phyloP scores from a whole-genome alignment of 164 flowering plant genomes.

The Piper betle region DNA sequence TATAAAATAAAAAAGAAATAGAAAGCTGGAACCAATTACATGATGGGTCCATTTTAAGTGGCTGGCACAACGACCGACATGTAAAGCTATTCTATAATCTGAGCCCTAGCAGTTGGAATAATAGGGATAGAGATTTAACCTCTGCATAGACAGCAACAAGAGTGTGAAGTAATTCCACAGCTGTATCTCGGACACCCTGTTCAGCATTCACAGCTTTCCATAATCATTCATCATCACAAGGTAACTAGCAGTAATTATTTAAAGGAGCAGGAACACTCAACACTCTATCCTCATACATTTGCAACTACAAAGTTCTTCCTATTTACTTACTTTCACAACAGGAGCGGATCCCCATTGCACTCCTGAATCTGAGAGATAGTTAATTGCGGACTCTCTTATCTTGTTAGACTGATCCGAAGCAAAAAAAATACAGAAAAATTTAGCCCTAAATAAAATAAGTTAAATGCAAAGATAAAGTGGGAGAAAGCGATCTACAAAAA shows the following conservation, averaged over 20 bases:
- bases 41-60: too few relatives aligned
- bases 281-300: background rate
- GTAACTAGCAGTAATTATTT: background rate
- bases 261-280: background rate
- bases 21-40: too few relatives aligned
- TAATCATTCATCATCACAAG: background rate
- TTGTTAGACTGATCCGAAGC: conserved; percentile 52
- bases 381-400: conserved; percentile 69
- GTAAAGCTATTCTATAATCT: too few relatives aligned
- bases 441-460: too few relatives aligned
- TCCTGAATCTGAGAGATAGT: conserved; percentile 82
- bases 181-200: conserved; percentile 95
- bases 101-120: background rate
- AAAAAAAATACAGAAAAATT: background rate
- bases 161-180: conserved; percentile 83
- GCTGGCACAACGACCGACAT: too few relatives aligned
- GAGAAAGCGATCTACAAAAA: too few relatives aligned
- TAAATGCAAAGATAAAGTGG: too few relatives aligned
- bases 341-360: conserved; percentile 95
- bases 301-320: conserved; percentile 2
- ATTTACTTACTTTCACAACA: conserved; percentile 57
- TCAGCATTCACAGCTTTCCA: conserved; percentile 4
- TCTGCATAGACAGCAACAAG: conserved; percentile 95
- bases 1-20: too few relatives aligned
- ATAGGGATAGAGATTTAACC: conserved; percentile 31